Conservation (phyloP, 2,329 filamentous ascomycete genomes). For the Cladosporium sp. region DNA sequence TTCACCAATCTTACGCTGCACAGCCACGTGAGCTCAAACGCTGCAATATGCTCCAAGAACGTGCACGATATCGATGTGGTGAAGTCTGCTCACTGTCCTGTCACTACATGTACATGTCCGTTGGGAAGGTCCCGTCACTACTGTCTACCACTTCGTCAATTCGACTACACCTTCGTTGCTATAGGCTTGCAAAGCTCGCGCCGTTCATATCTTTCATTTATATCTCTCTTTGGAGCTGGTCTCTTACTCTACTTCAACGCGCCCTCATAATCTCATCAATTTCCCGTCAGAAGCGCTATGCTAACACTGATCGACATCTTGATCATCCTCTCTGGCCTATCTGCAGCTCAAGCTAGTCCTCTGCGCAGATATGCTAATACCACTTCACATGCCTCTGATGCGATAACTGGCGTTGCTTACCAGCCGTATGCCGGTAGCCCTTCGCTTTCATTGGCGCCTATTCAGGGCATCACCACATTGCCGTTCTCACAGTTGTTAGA, state of each 20-base stretch:
- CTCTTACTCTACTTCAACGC: neutral
- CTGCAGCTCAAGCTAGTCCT: neutral
- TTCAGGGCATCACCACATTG: slow-evolving; percentile 1
- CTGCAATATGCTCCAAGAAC: no score
- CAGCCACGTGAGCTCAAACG: neutral
- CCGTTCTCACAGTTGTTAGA: neutral
- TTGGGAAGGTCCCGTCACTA: neutral
- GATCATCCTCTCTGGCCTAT: neutral
- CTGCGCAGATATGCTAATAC: slow-evolving; percentile 5
- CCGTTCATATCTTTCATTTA: neutral
- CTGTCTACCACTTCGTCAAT: neutral
- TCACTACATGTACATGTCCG: neutral
- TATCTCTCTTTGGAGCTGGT: neutral
- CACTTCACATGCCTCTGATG: neutral
- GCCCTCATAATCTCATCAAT: neutral
- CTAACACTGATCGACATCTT: neutral
- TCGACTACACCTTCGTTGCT: neutral
- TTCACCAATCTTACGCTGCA: neutral
- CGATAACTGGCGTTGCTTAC: neutral
- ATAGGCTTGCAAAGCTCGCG: no score
- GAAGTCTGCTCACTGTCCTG: neutral
- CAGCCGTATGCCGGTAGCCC: neutral
- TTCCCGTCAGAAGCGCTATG: neutral
- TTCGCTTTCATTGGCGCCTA: neutral
- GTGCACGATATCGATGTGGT: neutral